Evolutionary conservation across 2,329 filamentous ascomycete species (phyloP), one percentile per base, ranked within the genome.

Genomic region (Westerdykella aurantiaca): DNA sequence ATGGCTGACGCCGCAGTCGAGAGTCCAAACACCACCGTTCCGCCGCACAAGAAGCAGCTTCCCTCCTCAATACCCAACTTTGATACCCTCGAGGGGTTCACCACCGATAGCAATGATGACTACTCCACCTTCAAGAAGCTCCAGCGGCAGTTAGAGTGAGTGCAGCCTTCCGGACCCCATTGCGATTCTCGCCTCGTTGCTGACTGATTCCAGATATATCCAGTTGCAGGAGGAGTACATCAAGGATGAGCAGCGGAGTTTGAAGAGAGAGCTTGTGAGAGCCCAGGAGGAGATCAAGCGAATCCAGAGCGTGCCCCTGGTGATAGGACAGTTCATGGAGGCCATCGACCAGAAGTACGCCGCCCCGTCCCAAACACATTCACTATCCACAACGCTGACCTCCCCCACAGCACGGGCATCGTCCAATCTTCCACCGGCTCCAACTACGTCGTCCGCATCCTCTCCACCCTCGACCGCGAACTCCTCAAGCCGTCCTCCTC

Each of bases 311-410:
- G 93, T 98, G 43, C 93, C 93, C 22, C 74, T 98, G 50, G 93
- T 98, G 51, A 98, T 98, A 67, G 93, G 93, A 48, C 93, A 98
- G 72, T 98, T 98, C 67, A 98, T 98, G 93, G 93, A 98, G 73
- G 93, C 93, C 44, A 98, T 98, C 66, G 93, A 98, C 69, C 93
- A 98, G 73, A 98, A 96, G 88, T 95, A 78, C 69, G 80, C 41
- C 11, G 21, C 10, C 11, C n/a, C 25, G 6, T 3, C 13, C 35
- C 37, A 14, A 21, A 17, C 34, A 42, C 14, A 29, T 39, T 17
- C 33, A 17, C 14, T 25, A 12, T 38, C 31, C 21, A 39, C 38
- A 35, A 45, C 35, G 43, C 57, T 59, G 45, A 57, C 45, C 18
- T 45, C 35, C 25, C 25, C 4, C 37, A 17, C 61, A 95, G 89